These are phyloP conservation scores for Botryobasidium botryosum DNA, from an alignment of 768 basidiomycete genomes.

Conservation along the genomic window DNA sequence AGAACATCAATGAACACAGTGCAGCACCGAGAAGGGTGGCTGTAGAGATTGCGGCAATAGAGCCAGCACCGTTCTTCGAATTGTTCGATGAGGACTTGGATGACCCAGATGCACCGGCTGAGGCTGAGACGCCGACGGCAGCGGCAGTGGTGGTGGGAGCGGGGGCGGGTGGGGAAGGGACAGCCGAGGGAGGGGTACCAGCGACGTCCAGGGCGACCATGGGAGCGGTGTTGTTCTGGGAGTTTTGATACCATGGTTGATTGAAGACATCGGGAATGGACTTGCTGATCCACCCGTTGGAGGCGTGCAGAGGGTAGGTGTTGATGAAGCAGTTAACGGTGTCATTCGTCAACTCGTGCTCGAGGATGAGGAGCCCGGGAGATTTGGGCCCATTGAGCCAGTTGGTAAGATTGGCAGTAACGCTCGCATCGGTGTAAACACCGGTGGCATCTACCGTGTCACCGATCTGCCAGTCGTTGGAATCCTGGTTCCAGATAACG, in stretches of 20 bases:
- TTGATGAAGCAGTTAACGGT: conserved; percentile 18
- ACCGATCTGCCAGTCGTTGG: conserved; percentile 12
- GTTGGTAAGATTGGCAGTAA: conserved; percentile 32
- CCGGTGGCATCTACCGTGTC: conserved; percentile 13
- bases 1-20: no score
- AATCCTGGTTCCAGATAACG: conserved; percentile 24
- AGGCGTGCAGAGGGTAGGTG: conserved; percentile 6
- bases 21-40: no score
- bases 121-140: no score
- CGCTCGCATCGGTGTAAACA: conserved; percentile 28
- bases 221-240: conserved; percentile 14
- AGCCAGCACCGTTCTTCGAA: no score
- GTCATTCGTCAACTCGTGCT: conserved; percentile 20
- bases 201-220: no score
- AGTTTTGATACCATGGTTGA: conserved; percentile 24
- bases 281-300: conserved; percentile 21
- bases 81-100: no score
- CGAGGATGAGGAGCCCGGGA: conserved; percentile 20
- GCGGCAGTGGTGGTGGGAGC: no score
- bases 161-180: no score
- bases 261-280: conserved; percentile 16
- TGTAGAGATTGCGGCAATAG: no score
- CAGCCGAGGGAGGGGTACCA: no score
- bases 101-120: no score
- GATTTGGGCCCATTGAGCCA: conserved; percentile 26